A percentile compares a stretch with the other conserved stretches of the same genome.
Conservation (phyloP, 495 filamentous ascomycete species). For the Staphylotrichum tortipilum region DNA sequence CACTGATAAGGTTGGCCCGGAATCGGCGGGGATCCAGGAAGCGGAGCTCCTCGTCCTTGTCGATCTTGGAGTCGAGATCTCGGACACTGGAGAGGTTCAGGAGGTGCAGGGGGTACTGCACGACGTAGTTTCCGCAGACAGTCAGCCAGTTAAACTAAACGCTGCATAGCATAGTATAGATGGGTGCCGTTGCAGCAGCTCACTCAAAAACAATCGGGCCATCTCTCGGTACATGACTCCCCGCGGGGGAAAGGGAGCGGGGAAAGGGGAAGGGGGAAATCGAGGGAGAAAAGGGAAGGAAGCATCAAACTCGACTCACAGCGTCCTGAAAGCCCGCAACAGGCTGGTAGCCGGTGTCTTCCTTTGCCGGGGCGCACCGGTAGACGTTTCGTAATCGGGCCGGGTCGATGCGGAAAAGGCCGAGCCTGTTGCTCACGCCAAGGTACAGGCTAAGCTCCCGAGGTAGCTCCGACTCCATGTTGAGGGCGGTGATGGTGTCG, state of each 20-base stretch:
- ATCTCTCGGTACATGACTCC: neutral
- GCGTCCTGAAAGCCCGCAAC: conserved; percentile 77
- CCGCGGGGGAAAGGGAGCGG: neutral
- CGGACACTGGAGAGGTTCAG: conserved; percentile 66
- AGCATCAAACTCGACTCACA: conserved; percentile 30
- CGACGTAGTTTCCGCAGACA: neutral
- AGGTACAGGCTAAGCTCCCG: conserved; percentile 49
- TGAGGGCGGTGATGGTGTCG: conserved; percentile 55
- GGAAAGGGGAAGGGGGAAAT: neutral
- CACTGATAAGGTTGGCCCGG: conserved; percentile 73
- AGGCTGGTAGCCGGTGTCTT: conserved; percentile 64
- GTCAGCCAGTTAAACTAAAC: neutral
- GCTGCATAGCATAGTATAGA: no score
- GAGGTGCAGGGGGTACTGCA: conserved; percentile 72
- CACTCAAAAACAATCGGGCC: conserved; percentile 3
- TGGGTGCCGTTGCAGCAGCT: neutral
- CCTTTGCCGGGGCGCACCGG: conserved; percentile 64
- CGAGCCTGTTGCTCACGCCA: conserved; percentile 54
- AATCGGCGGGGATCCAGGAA: conserved; percentile 61
- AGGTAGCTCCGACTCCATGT: conserved; percentile 45
- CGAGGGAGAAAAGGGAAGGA: neutral
- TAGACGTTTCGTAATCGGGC: conserved; percentile 56
- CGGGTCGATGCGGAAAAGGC: conserved; percentile 64
- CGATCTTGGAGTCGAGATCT: conserved; percentile 52
- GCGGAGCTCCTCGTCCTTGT: conserved; percentile 33